Base-by-base conservation (phyloP, 148 eudicot species). In the Fagopyrum homotropicum region DNA sequence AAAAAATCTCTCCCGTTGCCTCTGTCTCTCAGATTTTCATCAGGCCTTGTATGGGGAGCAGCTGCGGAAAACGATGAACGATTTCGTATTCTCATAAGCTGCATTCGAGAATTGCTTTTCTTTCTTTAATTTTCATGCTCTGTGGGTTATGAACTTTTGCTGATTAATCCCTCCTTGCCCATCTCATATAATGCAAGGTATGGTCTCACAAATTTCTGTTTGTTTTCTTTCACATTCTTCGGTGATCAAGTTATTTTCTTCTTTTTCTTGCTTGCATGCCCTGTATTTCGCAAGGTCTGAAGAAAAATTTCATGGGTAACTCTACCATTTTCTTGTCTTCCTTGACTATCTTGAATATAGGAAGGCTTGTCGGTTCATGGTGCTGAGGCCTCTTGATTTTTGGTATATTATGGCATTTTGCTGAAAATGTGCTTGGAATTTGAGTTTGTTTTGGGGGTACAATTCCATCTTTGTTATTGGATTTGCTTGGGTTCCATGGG, bases 151-250 rank as follows among this genome's bases (percentile, higher is more conserved):
- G 45, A 12, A 11, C 16, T 63, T 63, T 29, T 63, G 71, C 11
- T 66, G 4, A 66, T 66, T 40, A 66, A 66, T 14, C 44, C 0
- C 1, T 60, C 66, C 66, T 60, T 40, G 9, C 71, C 71, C 71
- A 66, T 40, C 16, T 66, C 71, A 66, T 66, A 66, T 66, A 45
- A 66, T 66, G 71, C 71, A 66, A 66, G 71, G 71, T 66, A 66
- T 66, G 71, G 5, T 66, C 71, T 35, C 47, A 66, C 19, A 66
- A 66, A 66, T 66, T 43, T 66, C 71, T 66, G 17, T 66, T 66
- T 66, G 47, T 66, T 43, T 15, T 29, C 16, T 61, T 57, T 26
- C 68, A 10, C 43, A 40, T 5, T 61, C 68, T 29, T 29, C 15
- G 43, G 19, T 43, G 46, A 66, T 66, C 71, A 66, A 66, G 3